Evolutionary conservation across 202 grass and related monocot species (phyloP).

Genomic region (Schoenoplectus triqueter): DNA sequence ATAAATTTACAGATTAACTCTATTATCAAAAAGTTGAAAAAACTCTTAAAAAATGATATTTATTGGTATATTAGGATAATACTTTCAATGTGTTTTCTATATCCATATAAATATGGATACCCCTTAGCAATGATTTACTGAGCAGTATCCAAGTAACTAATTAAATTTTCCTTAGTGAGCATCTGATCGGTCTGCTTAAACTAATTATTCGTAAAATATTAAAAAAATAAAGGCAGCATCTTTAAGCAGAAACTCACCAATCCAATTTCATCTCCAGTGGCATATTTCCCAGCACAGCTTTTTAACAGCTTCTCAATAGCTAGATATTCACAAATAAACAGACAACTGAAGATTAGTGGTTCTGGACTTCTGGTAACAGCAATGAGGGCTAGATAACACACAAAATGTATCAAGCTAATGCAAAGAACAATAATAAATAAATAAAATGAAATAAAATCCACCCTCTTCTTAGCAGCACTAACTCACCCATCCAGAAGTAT

Average conservation of each 20-base stretch:
- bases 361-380: neutral
- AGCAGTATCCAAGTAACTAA: too few species aligned
- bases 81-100: too few species aligned
- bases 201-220: neutral
- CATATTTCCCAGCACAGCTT: conserved; percentile 72
- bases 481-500: conserved; percentile 13
- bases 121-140: too few species aligned
- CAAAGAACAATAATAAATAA: conserved; percentile 1
- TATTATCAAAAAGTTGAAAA: too few species aligned
- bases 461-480: neutral
- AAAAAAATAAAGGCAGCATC: conserved; percentile 9
- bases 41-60: too few species aligned
- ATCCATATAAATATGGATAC: too few species aligned
- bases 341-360: conserved; percentile 34
- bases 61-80: too few species aligned
- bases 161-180: neutral
- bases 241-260: conserved; percentile 55
- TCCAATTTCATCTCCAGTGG: conserved; percentile 86
- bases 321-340: conserved; percentile 44
- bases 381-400: conserved; percentile 29
- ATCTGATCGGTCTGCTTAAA: neutral
- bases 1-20: too few species aligned
- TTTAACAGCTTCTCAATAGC: conserved; percentile 82
- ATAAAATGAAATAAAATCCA: conserved; percentile 14
- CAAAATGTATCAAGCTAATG: conserved; percentile 7